phyloP scores from a whole-genome alignment of 495 filamentous ascomycete species.

The Aspergillus sclerotiicarbonarius region DNA sequence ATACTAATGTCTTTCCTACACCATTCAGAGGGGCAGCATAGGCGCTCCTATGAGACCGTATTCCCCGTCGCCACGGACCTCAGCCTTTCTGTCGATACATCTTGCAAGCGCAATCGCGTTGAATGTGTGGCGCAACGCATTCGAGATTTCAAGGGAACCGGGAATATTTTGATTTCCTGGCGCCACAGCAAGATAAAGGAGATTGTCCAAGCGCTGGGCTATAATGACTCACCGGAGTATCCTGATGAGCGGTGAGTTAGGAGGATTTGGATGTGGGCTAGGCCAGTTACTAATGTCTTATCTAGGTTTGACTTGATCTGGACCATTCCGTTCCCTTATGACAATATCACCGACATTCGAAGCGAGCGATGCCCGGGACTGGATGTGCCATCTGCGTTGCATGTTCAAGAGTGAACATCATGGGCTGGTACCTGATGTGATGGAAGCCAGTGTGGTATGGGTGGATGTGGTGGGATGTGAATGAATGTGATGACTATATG shows the following conservation, averaged over 20 bases:
- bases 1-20: not conserved
- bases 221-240: constrained; percentile 19
- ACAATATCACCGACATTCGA: constrained; percentile 31
- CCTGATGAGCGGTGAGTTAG: constrained; percentile 29
- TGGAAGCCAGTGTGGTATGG: not conserved
- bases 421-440: not conserved
- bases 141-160: constrained; percentile 20
- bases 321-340: constrained; percentile 44
- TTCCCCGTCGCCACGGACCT: constrained; percentile 47
- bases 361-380: constrained; percentile 46
- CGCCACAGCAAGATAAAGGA: constrained; percentile 25
- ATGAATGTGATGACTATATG: not conserved
- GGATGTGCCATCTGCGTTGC: constrained; percentile 24
- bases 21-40: constrained; percentile 39
- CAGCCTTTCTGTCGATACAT: constrained; percentile 42
- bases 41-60: constrained; percentile 50
- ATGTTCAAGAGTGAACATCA: constrained; percentile 18
- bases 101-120: constrained; percentile 30
- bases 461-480: not conserved
- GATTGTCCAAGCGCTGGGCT: constrained; percentile 24
- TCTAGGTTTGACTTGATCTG: constrained; percentile 48
- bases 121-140: constrained; percentile 26
- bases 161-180: constrained; percentile 36
- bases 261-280: not conserved
- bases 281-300: constrained; percentile 10